Conservation (phyloP, 345 rosid species). For the Populus euphratica region DNA sequence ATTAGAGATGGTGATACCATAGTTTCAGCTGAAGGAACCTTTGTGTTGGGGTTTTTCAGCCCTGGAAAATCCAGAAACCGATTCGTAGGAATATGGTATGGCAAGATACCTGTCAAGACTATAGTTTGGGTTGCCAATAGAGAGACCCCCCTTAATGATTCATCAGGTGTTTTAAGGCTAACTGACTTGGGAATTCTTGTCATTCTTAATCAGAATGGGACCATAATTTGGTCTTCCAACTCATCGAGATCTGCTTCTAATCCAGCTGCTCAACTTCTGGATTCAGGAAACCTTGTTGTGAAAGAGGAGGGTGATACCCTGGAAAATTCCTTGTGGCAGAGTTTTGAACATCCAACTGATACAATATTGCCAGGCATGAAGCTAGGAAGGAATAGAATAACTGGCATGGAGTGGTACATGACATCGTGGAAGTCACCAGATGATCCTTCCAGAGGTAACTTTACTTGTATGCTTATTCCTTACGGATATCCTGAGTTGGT, state of each 20-base stretch:
- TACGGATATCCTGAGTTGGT: neutral
- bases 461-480: neutral
- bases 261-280: neutral
- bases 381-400: neutral
- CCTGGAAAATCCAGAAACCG: neutral
- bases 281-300: neutral
- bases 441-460: slow-evolving; percentile 14
- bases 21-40: neutral
- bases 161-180: neutral
- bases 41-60: neutral
- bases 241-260: neutral
- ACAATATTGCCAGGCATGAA: neutral
- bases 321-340: slow-evolving; percentile 1
- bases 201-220: neutral
- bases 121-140: neutral
- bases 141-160: neutral
- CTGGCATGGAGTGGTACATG: neutral
- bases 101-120: neutral
- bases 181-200: neutral
- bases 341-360: slow-evolving; percentile 6
- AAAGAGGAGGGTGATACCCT: neutral
- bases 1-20: neutral
- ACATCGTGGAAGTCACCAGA: slow-evolving; percentile 3
- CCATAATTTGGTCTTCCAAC: neutral
- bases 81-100: neutral